These are phyloP conservation scores for Rhizopus arrhizus DNA, from an alignment of 371 early-diverging fungal species.

Conservation along the genomic window DNA sequence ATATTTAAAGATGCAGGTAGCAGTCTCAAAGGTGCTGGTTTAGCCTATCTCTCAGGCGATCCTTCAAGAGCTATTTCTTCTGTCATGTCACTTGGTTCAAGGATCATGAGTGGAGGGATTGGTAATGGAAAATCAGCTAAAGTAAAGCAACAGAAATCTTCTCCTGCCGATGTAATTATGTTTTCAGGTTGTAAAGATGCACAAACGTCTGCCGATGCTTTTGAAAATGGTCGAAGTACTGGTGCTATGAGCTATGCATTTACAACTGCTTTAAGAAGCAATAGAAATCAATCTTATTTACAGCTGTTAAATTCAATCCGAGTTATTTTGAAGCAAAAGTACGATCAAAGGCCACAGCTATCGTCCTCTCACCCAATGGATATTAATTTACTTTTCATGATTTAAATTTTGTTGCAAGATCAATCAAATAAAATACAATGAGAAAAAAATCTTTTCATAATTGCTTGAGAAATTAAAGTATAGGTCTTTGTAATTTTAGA, in stretches of 20 bases:
- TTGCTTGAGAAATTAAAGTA: too few species aligned
- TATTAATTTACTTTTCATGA: slow-evolving; percentile 67
- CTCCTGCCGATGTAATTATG: slow-evolving; percentile 80
- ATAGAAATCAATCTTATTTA: slow-evolving; percentile 70
- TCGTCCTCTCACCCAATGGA: slow-evolving; percentile 80
- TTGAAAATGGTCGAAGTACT: slow-evolving; percentile 62
- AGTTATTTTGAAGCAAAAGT: slow-evolving; percentile 67
- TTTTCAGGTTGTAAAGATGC: slow-evolving; percentile 89
- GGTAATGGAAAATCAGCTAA: slow-evolving; percentile 37
- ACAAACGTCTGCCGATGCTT: slow-evolving; percentile 88
- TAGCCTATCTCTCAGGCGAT: slow-evolving; percentile 55
- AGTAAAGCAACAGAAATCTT: slow-evolving; percentile 57
- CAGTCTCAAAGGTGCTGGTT: slow-evolving; percentile 50
- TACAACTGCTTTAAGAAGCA: slow-evolving; percentile 59
- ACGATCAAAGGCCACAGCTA: slow-evolving; percentile 83
- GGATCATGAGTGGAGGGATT: slow-evolving; percentile 41
- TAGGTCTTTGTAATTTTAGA: too few species aligned
- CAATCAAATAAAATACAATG: background rate
- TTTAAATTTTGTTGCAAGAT: slow-evolving; percentile 41
- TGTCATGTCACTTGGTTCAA: slow-evolving; percentile 51
- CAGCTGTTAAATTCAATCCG: slow-evolving; percentile 76
- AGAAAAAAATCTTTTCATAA: background rate
- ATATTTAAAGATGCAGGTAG: slow-evolving; percentile 51
- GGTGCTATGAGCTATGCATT: slow-evolving; percentile 91
- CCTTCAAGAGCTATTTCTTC: slow-evolving; percentile 47